Base-by-base conservation (phyloP, 2,329 filamentous ascomycete species). In the Colletotrichum incanum region DNA sequence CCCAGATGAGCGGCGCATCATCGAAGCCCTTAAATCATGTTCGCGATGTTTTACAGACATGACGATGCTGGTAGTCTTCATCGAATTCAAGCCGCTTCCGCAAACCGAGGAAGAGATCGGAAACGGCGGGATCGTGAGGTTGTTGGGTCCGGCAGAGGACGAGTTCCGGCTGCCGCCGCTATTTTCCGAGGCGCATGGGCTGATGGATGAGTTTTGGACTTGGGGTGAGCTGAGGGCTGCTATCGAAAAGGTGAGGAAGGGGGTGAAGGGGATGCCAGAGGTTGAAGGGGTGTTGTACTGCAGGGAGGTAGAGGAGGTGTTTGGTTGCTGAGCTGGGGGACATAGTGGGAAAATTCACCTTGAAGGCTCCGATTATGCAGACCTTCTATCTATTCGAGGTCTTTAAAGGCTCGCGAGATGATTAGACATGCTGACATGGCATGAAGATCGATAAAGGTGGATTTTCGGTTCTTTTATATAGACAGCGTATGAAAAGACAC, bases 131-230 rank as follows among this genome's bases (percentile, higher is more conserved):
- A 31, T 47, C 1, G 54, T 69, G 43, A 69, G 41, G 54, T 14
- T 72, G 1, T 16, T 69, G 28, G 65, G 69, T 1, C 65, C 45
- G 2, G 52, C 45, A 0, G 69, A 72, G 54, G 59, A 72, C 45
- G 69, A 69, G 1, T 72, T 41, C 20, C 58, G 65, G 31, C 26
- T 72, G 65, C 69, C 69, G 34, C 58, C 45, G 34, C 26, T 69
- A n/a, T 72, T 45, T 47, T 45, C 65, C 20, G 69, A 55, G 54
- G 54, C 52, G 52, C 45, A 55, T 26, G 59, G 69, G 43, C 34
- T 72, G 45, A 41, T 64, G 59, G 69, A 72, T 50, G 69, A 72
- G 8, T 72, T 59, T n/a, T 72, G 69, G 69, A 72, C 69, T 4
- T 72, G 69, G 69, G 69, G 69, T 5, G 69, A 72, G 65, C 11